Conservation (phyloP, 2,329 filamentous ascomycete species). For the Aureobasidium melanogenum region DNA sequence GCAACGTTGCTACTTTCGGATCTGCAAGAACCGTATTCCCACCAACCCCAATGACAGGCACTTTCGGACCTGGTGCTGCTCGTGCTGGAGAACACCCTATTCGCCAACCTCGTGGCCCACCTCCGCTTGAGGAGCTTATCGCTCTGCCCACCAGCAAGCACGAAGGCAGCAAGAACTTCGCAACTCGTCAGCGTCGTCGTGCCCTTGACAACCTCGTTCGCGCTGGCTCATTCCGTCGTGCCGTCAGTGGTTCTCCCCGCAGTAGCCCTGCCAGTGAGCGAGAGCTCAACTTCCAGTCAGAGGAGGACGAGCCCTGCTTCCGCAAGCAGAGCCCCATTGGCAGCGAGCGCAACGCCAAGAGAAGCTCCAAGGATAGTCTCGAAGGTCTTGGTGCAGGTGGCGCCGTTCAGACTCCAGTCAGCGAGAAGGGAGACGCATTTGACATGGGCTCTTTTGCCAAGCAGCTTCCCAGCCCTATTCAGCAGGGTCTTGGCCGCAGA, state of each 20-base stretch:
- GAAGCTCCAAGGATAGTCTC: conserved; percentile 25
- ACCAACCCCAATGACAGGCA: conserved; percentile 68
- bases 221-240: conserved; percentile 77
- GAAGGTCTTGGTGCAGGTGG: conserved; percentile 25
- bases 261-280: conserved; percentile 74
- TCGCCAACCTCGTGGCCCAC: conserved; percentile 87
- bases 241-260: conserved; percentile 56
- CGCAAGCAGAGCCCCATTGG: conserved; percentile 37
- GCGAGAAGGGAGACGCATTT: conserved; percentile 28
- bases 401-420: conserved; percentile 52
- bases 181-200: conserved; percentile 80
- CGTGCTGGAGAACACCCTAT: conserved; percentile 90
- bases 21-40: conserved; percentile 49
- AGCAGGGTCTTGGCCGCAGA: conserved; percentile 41
- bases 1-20: conserved; percentile 43
- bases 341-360: conserved; percentile 30
- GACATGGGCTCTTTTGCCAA: conserved; percentile 19
- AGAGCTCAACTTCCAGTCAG: conserved; percentile 57
- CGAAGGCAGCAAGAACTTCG: conserved; percentile 96
- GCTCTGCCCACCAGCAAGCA: conserved; percentile 84
- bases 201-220: conserved; percentile 87
- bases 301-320: conserved; percentile 64
- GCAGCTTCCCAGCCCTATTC: conserved; percentile 25
- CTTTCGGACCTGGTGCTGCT: conserved; percentile 84
- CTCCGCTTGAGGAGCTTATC: conserved; percentile 81